Evolutionary conservation across 78 protist species (phyloP).

Genomic region (Ministeria vibrans): DNA sequence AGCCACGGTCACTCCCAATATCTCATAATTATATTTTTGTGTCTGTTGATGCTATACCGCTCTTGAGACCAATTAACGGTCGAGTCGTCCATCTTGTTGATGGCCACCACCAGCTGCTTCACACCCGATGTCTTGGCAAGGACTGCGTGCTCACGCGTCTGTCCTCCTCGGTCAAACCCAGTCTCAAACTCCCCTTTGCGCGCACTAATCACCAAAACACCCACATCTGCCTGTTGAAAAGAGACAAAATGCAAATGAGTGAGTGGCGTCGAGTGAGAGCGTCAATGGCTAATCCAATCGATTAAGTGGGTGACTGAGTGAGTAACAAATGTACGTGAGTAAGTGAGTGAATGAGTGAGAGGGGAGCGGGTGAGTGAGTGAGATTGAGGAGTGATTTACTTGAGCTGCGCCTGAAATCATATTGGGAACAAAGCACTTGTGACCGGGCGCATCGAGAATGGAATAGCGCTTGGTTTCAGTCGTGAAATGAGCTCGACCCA

Average conservation of each 20-base stretch:
- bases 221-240: too few species aligned
- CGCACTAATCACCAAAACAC: constrained; percentile 74
- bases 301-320: too few species aligned
- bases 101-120: constrained; percentile 64
- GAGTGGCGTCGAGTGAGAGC: too few species aligned
- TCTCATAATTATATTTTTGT: too few species aligned
- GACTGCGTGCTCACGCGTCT: constrained; percentile 95
- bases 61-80: constrained; percentile 79
- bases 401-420: constrained; percentile 98
- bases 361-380: not conserved
- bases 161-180: constrained; percentile 97
- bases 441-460: constrained; percentile 97
- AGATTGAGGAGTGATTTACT: constrained; percentile 40
- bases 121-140: constrained; percentile 94
- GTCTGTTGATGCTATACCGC: too few species aligned
- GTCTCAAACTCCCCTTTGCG: constrained; percentile 95
- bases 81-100: constrained; percentile 98
- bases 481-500: constrained; percentile 88
- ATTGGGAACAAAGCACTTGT: constrained; percentile 86
- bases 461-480: constrained; percentile 74
- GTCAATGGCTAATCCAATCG: too few species aligned
- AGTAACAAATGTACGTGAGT: too few species aligned
- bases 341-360: too few species aligned
- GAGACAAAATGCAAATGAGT: too few species aligned
- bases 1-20: too few species aligned